Base-by-base conservation (phyloP, 371 early-diverging fungal species). In the Mortierella polycephala region DNA sequence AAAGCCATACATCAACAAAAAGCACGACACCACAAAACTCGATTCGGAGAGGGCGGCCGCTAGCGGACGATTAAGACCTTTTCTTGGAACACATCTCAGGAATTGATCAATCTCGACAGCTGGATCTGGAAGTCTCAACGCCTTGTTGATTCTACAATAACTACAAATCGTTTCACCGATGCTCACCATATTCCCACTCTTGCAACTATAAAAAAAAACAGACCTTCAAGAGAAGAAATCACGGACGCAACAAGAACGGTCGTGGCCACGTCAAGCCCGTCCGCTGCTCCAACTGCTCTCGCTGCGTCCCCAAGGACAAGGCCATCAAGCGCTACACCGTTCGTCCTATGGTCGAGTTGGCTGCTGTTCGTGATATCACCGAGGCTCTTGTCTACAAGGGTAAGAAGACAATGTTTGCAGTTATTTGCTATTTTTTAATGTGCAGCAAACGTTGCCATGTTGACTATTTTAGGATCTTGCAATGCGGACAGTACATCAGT, bases 221-320 rank as follows among this genome's bases (percentile, higher is more conserved):
- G 97, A 97, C 97, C 83, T 83, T 88, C 87, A 99, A 99, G 91
- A 94, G 99, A 91, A 94, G 98, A 89, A 99, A 99, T 88, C 91
- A 96, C 89, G 99, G 99, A 90, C 96, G 99, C 86, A 91, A 91
- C 90, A 99, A 99, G 93, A 89, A 95, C 84, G 98, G 98, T 81
- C 96, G 99, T 87, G 99, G 99, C 83, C 96, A 98, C 92, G 93
- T 92, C 85, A 93, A 92, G 87, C 91, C 91, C 74, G 94, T 98
- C 82, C 96, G 99, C 83, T 99, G 99, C 92, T 94, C 95, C 84
- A 98, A 99, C 96, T 99, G 99, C 90, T 92, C 92, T 73, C 94
- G 97, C 86, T 94, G 96, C 83, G 95, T 95, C 73, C 98, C 99
- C 79, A 99, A 99, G 93, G 99, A 99, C 90, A 99, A 99, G 94